Evolutionary conservation across 2,329 filamentous ascomycete genomes (phyloP), one percentile per base, ranked within the genome.

Genomic region (Stemphylium lycopersici): DNA sequence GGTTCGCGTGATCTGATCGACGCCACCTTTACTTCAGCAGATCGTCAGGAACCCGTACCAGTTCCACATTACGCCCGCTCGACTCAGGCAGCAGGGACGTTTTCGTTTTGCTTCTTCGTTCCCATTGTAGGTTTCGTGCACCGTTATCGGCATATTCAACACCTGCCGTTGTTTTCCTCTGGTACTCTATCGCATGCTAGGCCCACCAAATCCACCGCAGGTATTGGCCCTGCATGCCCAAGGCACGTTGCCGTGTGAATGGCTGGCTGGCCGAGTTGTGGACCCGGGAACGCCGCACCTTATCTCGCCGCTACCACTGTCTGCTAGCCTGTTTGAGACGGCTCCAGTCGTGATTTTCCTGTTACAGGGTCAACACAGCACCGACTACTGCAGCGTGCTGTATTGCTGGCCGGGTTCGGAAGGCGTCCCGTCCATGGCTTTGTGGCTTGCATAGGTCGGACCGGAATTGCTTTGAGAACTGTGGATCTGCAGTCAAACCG

Each of bases 31-130:
- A 24, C 12, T 20, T 24, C 26, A 31, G 34, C 18, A 38, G 39
- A 46, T 40, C 51, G 44, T 50, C 45, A 58, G 47, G 45, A 52
- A 56, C 45, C 48, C 31, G 37, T 42, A 49, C 46, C 37, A 33
- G 46, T 49, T 49, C 36, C 45, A 40, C 45, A 24, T 43, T 26
- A 49, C 31, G 31, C n/a, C 31, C 31, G 38, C 18, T 42, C 29
- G 24, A 26, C 13, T 16, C 10, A 20, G 20, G 20, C 20, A 20
- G 4, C 20, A n/a, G 11, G 13, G 45, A 26, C 20, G 11, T 42
- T 36, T 29, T 18, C 24, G 18, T 11, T 43, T 43, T 32, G 22
- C 12, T 34, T 34, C 7, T 7, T 33, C 38, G 15, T 42, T 24
- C 7, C 6, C 22, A 12, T n/a, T 3, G 26, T 29, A 29, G 6